phyloP scores from a whole-genome alignment of 2,329 filamentous ascomycete genomes.

The Ophiostoma triangulosporum region DNA sequence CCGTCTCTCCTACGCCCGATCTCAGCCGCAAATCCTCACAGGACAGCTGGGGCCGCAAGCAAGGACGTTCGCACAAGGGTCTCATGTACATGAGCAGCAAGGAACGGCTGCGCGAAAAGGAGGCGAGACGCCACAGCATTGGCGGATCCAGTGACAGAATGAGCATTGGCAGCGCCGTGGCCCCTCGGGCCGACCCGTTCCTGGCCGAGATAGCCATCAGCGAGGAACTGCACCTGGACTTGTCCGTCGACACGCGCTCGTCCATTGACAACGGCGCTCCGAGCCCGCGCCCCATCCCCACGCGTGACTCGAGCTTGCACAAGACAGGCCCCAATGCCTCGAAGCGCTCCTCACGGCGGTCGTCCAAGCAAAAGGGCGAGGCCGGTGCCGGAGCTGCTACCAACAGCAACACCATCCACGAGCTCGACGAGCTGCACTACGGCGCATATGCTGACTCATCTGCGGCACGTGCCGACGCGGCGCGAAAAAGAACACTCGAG shows the following conservation, averaged over 20 bases:
- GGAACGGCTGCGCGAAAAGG: slow-evolving; percentile 50
- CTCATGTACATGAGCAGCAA: slow-evolving; percentile 64
- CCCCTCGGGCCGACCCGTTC: slow-evolving; percentile 32
- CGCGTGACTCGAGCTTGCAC: slow-evolving; percentile 53
- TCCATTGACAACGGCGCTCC: slow-evolving; percentile 14
- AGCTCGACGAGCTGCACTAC: slow-evolving; percentile 13
- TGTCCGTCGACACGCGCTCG: slow-evolving; percentile 19
- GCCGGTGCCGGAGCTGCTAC: slow-evolving; percentile 21
- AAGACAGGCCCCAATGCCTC: slow-evolving; percentile 37
- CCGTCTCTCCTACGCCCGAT: slow-evolving; percentile 32
- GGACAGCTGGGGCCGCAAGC: slow-evolving; percentile 50
- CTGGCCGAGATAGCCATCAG: slow-evolving; percentile 40
- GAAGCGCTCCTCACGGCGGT: slow-evolving; percentile 39
- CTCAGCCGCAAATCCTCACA: slow-evolving; percentile 39
- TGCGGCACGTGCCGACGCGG: not conserved
- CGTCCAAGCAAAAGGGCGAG: slow-evolving; percentile 34
- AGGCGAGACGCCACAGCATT: slow-evolving; percentile 39
- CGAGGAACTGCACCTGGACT: slow-evolving; percentile 35
- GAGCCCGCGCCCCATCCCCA: slow-evolving; percentile 44
- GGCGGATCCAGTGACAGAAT: slow-evolving; percentile 26
- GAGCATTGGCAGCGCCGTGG: slow-evolving; percentile 18
- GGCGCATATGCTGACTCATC: not conserved
- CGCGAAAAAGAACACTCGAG: not conserved
- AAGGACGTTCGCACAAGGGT: slow-evolving; percentile 38
- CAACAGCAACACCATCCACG: slow-evolving; percentile 26